Percentiles rank a stretch among this genome's conserved stretches.
phyloP scores from a whole-genome alignment of 192 early-diverging fungal species.

The Entomortierella chlamydospora region DNA sequence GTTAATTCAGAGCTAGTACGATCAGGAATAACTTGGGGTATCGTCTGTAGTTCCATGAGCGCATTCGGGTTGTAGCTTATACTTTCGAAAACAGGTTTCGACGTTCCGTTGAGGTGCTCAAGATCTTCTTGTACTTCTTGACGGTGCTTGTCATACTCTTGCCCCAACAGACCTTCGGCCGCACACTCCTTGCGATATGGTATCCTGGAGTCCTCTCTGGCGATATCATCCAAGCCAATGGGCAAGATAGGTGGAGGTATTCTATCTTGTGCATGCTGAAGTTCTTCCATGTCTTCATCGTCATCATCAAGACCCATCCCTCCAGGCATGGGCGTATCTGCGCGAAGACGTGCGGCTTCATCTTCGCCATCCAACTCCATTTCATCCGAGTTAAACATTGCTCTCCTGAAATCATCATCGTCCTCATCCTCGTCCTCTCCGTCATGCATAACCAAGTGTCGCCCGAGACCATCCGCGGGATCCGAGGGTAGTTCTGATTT shows the following conservation, averaged over 20 bases:
- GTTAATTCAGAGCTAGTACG: background rate
- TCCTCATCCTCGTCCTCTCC: constrained; percentile 51
- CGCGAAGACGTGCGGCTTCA: constrained; percentile 41
- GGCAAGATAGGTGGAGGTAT: constrained; percentile 37
- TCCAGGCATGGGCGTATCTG: constrained; percentile 51
- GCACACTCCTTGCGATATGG: background rate
- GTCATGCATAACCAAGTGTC: constrained; percentile 44
- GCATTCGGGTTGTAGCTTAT: constrained; percentile 35
- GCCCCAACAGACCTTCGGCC: background rate
- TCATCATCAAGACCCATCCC: constrained; percentile 50
- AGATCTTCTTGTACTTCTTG: constrained; percentile 20
- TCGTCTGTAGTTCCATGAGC: constrained; percentile 47
- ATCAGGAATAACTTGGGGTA: constrained; percentile 36
- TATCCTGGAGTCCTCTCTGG: background rate
- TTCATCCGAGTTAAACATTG: constrained; percentile 53
- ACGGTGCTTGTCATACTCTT: constrained; percentile 16
- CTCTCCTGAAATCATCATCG: constrained; percentile 46
- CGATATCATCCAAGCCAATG: constrained; percentile 31
- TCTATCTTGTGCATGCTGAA: constrained; percentile 42
- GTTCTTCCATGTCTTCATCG: constrained; percentile 40
- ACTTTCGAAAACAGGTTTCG: constrained; percentile 28
- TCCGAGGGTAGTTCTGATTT: constrained; percentile 2
- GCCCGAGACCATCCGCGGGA: constrained; percentile 5
- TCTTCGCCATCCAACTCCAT: constrained; percentile 54
- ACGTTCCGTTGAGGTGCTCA: constrained; percentile 26